Evolutionary conservation across 1,139 yeast genomes (phyloP), one percentile per base, ranked within the genome.

Genomic region (Lizanozyma gosingica): DNA sequence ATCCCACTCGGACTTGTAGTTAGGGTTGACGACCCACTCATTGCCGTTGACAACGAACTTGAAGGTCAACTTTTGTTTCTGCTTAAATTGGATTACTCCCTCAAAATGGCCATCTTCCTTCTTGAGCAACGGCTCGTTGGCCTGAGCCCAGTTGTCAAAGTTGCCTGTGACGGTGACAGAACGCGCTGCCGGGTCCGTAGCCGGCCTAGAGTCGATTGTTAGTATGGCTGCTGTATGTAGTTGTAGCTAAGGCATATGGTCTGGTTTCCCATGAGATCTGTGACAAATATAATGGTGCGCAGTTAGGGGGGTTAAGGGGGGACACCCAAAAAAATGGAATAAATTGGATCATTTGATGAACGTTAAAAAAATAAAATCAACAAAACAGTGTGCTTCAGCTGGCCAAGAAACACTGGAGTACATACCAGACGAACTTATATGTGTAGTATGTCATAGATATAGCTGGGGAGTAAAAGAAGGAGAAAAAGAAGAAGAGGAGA

Each of bases 121-220:
- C 37, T 49, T 52, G 33, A 42, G 39, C 39, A 47, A 46, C 9
- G 49, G 51, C 33, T 47, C 50, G 4, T 37, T 41, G 9, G 54
- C 48, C 41, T 56, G 51, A 15, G 61, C 46, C 75, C 76, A 70
- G 40, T 62, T 48, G 44, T 69, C 73, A 47, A 69, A 70, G 42
- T 54, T 61, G 3, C 76, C 76, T 2, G 75, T 69, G 32, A 69
- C 62, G 37, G 60, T 60, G 29, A 69, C 62, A 4, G 62, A 53
- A 14, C 49, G 41, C 37, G 47, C 45, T 14, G 29, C 22, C 14
- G 36, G 35, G 18, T 42, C 47, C 8, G 40, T 39, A 40, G 42
- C 44, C 4, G 52, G 52, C 52, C 55, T 44, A 35, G 40, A 36
- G 14, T 40, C 44, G 29, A 15, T 34, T 3, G 45, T 44, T 42